These are phyloP conservation scores for Mortierella sp. DNA, from an alignment of 371 early-diverging fungal species.

Conservation along the genomic window DNA sequence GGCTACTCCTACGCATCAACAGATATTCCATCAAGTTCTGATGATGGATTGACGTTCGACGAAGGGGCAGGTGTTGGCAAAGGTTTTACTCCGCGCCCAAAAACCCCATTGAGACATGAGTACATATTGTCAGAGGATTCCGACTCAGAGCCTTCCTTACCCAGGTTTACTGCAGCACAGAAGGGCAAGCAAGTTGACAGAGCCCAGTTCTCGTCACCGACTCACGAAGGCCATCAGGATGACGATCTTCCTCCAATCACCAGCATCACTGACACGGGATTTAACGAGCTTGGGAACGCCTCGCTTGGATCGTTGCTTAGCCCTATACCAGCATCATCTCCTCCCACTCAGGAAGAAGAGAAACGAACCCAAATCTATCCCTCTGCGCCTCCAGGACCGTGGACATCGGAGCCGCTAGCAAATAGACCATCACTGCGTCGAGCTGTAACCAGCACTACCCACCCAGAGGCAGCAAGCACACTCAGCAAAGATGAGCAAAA, in stretches of 20 bases:
- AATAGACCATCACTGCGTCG: conserved; percentile 28
- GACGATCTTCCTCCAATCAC: conserved; percentile 30
- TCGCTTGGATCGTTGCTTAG: neutral
- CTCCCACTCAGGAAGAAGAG: neutral
- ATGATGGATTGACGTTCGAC: conserved; percentile 22
- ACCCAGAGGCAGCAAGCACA: neutral
- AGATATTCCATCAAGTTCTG: conserved; percentile 12
- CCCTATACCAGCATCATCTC: neutral
- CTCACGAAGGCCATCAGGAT: neutral
- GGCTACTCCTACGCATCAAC: neutral
- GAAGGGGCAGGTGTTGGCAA: conserved; percentile 26
- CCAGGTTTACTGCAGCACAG: conserved; percentile 18
- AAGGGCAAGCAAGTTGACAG: conserved; percentile 31
- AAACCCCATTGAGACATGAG: neutral
- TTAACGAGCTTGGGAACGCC: neutral
- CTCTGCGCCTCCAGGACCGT: conserved; percentile 36
- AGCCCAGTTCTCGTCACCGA: neutral
- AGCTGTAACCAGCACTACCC: neutral
- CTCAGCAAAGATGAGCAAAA: conserved; percentile 24
- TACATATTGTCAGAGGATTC: neutral
- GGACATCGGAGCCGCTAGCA: conserved; percentile 9
- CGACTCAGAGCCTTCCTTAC: conserved; percentile 3
- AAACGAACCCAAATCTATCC: conserved; percentile 33
- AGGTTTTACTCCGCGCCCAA: neutral
- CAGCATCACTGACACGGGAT: conserved; percentile 20